Base-by-base conservation (phyloP, 768 basidiomycete genomes). In the Boletus rubropictus region DNA sequence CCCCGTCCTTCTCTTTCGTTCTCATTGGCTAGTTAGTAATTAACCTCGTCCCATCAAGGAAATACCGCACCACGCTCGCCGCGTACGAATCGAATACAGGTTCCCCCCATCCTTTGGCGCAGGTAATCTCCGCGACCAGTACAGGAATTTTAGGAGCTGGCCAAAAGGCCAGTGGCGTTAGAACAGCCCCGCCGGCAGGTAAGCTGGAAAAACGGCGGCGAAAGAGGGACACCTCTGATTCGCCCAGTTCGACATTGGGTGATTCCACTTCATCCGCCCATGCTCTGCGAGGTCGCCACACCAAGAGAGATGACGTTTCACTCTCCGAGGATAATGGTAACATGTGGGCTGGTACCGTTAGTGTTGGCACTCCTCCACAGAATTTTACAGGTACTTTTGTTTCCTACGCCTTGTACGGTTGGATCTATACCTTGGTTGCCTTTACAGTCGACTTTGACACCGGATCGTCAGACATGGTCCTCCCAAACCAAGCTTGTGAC, bases 391-490 rank as follows among this genome's bases (percentile, higher is more conserved):
- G 73, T 75, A 53, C 55, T 37, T 14, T 42, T 4, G 6, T 7
- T 7, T 14, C 21, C 24, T 48, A 41, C 20, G 10, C 22, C 45
- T 37, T n/a, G 22, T 27, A 28, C 34, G 38, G 12, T n/a, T 44
- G 29, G 34, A 46, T 18, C 7, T 28, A 33, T 15, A 2, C 20
- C 27, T 34, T 24, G 24, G 14, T 18, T n/a, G 5, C 33, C 34
- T 34, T 39, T 48, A n/a, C 47, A 74, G 75, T 79, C 35, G 74
- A 76, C 55, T 75, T 78, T 47, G 78, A 78, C 54, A 78, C 76
- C 15, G 75, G 78, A 22, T 77, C 75, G 35, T 65, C 72, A 38
- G 79, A 81, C 60, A 60, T 77, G 8, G 67, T 80, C 56, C 53
- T 76, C 25, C 70, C 74, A 8, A 50, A 50, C 3, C 15, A 56